Evolutionary conservation across 768 basidiomycete species (phyloP).

Genomic region (Sarcomyxa edulis): DNA sequence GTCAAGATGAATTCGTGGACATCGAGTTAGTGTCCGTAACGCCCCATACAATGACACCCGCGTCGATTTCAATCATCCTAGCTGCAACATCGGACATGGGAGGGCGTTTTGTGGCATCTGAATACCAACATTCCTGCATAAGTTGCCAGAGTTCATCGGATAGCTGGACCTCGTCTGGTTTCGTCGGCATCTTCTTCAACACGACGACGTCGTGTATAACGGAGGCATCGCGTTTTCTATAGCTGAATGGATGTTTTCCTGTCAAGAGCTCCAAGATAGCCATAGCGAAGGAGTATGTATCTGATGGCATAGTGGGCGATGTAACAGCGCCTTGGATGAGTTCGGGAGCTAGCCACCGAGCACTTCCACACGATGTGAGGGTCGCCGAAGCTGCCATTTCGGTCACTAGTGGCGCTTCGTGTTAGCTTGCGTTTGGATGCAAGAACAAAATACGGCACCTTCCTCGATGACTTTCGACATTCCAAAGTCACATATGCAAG

Average conservation of each 20-base stretch:
- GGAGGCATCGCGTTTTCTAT: conserved; percentile 42
- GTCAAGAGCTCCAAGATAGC: conserved; percentile 55
- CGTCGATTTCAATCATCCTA: conserved; percentile 16
- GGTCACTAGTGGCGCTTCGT: too few species aligned
- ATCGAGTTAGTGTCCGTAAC: too few species aligned
- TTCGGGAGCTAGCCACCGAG: conserved; percentile 62
- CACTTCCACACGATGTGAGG: conserved; percentile 41
- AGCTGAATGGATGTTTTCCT: conserved; percentile 43
- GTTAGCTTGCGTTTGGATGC: too few species aligned
- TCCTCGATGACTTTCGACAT: conserved; percentile 59
- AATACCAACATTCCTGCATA: conserved; percentile 43
- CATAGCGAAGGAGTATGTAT: conserved; percentile 60
- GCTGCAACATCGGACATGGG: conserved; percentile 31
- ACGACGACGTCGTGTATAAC: conserved; percentile 42
- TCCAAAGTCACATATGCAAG: conserved; percentile 60
- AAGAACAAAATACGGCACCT: too few species aligned
- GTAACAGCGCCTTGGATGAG: conserved; percentile 38
- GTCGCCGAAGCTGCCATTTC: conserved; percentile 41
- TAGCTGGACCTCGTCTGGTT: conserved; percentile 34
- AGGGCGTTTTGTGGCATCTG: conserved; percentile 31
- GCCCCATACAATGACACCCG: too few species aligned
- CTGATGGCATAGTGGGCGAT: conserved; percentile 40
- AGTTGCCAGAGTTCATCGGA: conserved; percentile 43
- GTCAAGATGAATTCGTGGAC: too few species aligned
- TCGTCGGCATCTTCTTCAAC: conserved; percentile 31